Evolutionary conservation across 345 rosid species (phyloP), one percentile per base, ranked within the genome.

Genomic region (Eutrema japonicum): DNA sequence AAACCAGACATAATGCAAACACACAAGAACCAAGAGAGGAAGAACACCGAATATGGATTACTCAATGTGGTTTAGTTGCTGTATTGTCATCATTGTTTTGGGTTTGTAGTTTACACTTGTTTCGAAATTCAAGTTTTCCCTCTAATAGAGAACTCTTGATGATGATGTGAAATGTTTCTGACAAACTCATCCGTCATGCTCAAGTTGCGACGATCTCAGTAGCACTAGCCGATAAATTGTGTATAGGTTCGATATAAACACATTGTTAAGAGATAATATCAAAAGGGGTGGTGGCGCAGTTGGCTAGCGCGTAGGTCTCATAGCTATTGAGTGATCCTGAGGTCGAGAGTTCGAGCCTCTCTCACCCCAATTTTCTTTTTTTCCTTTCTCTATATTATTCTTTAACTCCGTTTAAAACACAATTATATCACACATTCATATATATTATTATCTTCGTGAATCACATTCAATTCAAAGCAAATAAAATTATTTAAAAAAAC

Each of bases 251-350:
- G 26, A 1, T 29, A 52, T 53, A 30, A 12, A 3, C 2, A 3
- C 0, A 32, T 32, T 10, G 2, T 7, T 0, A 16, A 18, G 10
- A 6, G 1, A 16, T 0, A 2, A 7, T 1, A 7, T 0, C 48
- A 38, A 26, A 47, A n/a, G 93, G 93, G 91, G 91, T 84, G 90
- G 92, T 84, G 92, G 94, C 89, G 97, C 92, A 89, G 96, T 90
- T 90, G 97, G 92, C 86, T 89, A 89, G 98, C 93, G 89, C 90
- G 93, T 84, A 85, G 97, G 89, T 93, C 93, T 89, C 97, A 87
- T 87, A 85, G 97, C 92, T 82, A 58, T 63, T 33, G 92, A 86
- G 97, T 79, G 2, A 93, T 90, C 96, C 97, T 84, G 96, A 89
- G 93, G 96, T 91, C 88, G 97, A 93, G 97, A 87, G 92, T 83